A percentile compares a stretch with the other conserved stretches of the same genome.
These are phyloP conservation scores for Mycena kentingensis DNA, from an alignment of 768 basidiomycete genomes.

Conservation along the genomic window DNA sequence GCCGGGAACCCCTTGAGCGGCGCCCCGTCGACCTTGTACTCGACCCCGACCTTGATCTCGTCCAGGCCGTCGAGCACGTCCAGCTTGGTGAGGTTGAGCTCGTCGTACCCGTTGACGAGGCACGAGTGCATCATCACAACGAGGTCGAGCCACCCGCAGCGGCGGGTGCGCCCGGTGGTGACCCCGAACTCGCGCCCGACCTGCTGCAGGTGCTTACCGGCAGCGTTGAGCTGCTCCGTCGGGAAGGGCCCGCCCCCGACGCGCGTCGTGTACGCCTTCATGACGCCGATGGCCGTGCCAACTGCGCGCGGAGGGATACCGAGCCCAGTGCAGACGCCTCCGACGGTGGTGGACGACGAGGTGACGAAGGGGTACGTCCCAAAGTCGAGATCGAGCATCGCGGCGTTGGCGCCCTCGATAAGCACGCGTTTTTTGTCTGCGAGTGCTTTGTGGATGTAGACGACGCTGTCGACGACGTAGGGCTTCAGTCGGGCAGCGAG, in stretches of 20 bases:
- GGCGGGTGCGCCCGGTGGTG: conserved; percentile 89
- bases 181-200: conserved; percentile 90
- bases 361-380: conserved; percentile 99
- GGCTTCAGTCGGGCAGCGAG: conserved; percentile 85
- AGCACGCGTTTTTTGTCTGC: conserved; percentile 76
- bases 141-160: conserved; percentile 97
- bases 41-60: conserved; percentile 87
- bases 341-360: conserved; percentile 89
- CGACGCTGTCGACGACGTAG: conserved; percentile 86
- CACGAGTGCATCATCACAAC: conserved; percentile 92
- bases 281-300: conserved; percentile 86
- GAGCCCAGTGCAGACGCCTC: conserved; percentile 97
- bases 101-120: conserved; percentile 94
- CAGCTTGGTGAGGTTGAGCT: conserved; percentile 92
- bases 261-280: conserved; percentile 98
- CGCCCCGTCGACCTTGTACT: conserved; percentile 77
- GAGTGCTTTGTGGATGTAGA: conserved; percentile 82
- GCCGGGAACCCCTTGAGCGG: conserved; percentile 88
- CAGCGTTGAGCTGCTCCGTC: conserved; percentile 87
- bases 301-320: conserved; percentile 91
- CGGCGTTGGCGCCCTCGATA: conserved; percentile 96
- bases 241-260: conserved; percentile 99
- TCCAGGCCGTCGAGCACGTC: conserved; percentile 84
- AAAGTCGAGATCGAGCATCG: conserved; percentile 98
- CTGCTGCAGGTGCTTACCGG: conserved; percentile 89